These are phyloP conservation scores for Trichosanthes truncata DNA, from an alignment of 306 rosid species.

Conservation along the genomic window DNA sequence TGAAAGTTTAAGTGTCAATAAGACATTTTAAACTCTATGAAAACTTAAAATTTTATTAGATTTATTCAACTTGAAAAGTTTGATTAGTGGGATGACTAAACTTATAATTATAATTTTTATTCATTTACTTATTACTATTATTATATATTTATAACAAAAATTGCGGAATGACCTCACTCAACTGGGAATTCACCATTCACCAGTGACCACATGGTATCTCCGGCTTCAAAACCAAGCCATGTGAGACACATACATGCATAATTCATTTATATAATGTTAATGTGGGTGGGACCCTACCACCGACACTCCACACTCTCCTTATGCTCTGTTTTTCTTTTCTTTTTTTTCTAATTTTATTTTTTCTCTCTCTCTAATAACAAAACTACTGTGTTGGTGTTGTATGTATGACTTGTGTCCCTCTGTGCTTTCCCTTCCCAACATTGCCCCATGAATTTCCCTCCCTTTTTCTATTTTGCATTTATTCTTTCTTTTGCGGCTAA, in stretches of 20 bases:
- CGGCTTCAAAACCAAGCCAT: not conserved
- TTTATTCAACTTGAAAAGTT: no score
- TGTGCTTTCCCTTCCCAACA: not conserved
- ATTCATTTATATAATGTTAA: not conserved
- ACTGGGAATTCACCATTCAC: not conserved
- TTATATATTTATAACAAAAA: no score
- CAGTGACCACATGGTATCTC: not conserved
- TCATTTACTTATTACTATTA: no score
- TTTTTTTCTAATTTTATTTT: not conserved
- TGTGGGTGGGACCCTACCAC: slow-evolving; percentile 5
- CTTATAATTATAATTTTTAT: no score
- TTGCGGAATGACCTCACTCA: not conserved
- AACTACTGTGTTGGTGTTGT: not conserved
- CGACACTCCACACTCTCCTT: slow-evolving; percentile 4
- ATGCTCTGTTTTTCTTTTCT: not conserved
- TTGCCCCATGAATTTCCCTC: not conserved
- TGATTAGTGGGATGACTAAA: no score
- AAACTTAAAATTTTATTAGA: no score
- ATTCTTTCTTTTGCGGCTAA: slow-evolving; percentile 15
- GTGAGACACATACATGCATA: slow-evolving; percentile 1
- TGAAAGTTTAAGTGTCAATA: no score
- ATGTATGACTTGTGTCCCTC: no score
- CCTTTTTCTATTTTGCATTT: slow-evolving; percentile 16
- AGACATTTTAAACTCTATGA: no score
- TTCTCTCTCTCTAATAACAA: not conserved